Evolutionary conservation across 306 rosid species (phyloP).

Genomic region (Lupinus albus): DNA sequence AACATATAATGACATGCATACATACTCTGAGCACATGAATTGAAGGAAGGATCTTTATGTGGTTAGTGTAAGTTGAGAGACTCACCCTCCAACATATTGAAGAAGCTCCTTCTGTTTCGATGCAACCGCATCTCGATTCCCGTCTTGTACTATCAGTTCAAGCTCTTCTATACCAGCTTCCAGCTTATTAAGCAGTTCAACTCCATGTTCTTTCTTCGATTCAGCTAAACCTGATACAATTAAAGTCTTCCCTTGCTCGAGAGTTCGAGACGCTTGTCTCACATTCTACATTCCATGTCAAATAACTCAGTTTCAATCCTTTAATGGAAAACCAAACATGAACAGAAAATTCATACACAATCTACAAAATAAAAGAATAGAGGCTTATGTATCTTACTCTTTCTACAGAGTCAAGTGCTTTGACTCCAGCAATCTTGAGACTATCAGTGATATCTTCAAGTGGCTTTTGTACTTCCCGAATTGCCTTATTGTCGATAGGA

Average conservation of each 20-base stretch:
- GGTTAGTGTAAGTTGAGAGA: slow-evolving; percentile 26
- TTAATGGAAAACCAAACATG: background rate
- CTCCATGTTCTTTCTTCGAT: slow-evolving; percentile 84
- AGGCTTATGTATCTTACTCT: slow-evolving; percentile 64
- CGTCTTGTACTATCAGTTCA: slow-evolving; percentile 76
- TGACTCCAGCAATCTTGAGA: slow-evolving; percentile 84
- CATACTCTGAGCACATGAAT: slow-evolving; percentile 17
- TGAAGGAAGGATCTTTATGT: slow-evolving; percentile 11
- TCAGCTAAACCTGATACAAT: slow-evolving; percentile 85
- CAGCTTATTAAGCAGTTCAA: slow-evolving; percentile 76
- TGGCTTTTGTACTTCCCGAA: slow-evolving; percentile 94
- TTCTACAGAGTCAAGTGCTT: slow-evolving; percentile 88
- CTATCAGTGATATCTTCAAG: slow-evolving; percentile 95
- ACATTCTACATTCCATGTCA: slow-evolving; percentile 62
- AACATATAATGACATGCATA: slow-evolving; percentile 24
- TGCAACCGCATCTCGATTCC: slow-evolving; percentile 73
- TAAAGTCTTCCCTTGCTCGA: slow-evolving; percentile 80
- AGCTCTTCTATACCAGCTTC: slow-evolving; percentile 88
- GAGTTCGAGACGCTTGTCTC: slow-evolving; percentile 82
- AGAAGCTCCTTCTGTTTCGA: slow-evolving; percentile 92
- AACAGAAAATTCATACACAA: slow-evolving; percentile 24
- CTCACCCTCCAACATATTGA: slow-evolving; percentile 87
- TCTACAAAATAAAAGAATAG: slow-evolving; percentile 24
- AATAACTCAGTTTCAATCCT: slow-evolving; percentile 29
- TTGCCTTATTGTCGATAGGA: slow-evolving; percentile 90